These are phyloP conservation scores for Echeveria elegans DNA, from an alignment of 164 flowering plant genomes.

Conservation along the genomic window DNA sequence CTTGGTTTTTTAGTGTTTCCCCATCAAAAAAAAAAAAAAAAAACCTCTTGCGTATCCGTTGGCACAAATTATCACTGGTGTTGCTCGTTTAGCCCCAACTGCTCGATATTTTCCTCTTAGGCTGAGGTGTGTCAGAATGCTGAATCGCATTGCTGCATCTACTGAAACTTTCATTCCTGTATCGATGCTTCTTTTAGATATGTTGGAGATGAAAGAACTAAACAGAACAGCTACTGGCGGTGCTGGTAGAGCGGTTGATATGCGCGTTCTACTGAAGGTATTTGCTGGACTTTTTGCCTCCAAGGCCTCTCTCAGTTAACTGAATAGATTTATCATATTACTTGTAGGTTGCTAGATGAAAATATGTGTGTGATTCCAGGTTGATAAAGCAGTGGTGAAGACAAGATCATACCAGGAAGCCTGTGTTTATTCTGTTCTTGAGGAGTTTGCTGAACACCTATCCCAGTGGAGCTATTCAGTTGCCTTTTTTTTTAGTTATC, in stretches of 20 bases:
- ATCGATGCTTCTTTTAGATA: slow-evolving; percentile 73
- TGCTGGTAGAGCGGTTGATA: slow-evolving; percentile 77
- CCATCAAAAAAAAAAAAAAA: too few relatives aligned
- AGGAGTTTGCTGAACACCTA: slow-evolving; percentile 84
- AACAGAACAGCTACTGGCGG: slow-evolving; percentile 69
- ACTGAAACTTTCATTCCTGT: slow-evolving; percentile 73
- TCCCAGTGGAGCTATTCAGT: slow-evolving; percentile 93
- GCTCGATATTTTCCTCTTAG: slow-evolving; percentile 88
- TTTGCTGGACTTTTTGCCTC: background rate
- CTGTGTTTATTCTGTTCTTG: slow-evolving; percentile 72
- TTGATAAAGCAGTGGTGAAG: slow-evolving; percentile 58
- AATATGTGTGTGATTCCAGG: slow-evolving; percentile 56
- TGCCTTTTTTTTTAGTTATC: slow-evolving; percentile 82
- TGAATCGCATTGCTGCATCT: slow-evolving; percentile 75
- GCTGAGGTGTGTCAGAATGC: slow-evolving; percentile 84
- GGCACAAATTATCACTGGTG: slow-evolving; percentile 82
- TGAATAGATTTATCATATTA: background rate
- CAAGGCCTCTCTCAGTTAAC: background rate
- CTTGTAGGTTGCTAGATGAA: too few relatives aligned
- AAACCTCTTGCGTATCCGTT: too few relatives aligned
- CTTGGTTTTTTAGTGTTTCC: too few relatives aligned
- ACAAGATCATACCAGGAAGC: slow-evolving; percentile 90
- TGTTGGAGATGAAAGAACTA: slow-evolving; percentile 91
- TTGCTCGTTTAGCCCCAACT: slow-evolving; percentile 79
- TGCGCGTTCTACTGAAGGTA: slow-evolving; percentile 65